Conservation (phyloP, 148 eudicot genomes). For the Fagopyrum tataricum region DNA sequence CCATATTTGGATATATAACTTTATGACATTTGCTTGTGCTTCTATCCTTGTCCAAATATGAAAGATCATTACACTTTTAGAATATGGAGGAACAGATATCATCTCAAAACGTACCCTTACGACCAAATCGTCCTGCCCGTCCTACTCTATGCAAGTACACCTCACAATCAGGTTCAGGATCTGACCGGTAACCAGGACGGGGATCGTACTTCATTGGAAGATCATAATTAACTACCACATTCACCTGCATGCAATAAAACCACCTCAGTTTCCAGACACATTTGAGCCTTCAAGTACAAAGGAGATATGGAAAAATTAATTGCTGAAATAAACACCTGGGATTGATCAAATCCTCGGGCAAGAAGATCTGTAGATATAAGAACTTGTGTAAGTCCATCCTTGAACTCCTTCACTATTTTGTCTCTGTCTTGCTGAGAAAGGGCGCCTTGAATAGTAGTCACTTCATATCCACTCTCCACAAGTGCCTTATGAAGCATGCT, state of each 20-base stretch:
- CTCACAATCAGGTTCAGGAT: conserved; percentile 68
- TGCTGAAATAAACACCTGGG: neutral
- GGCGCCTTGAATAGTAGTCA: conserved; percentile 92
- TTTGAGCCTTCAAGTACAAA: neutral
- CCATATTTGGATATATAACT: too few relatives aligned
- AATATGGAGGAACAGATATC: neutral
- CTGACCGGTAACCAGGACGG: neutral
- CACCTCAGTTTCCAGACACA: neutral
- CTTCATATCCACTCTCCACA: conserved; percentile 69
- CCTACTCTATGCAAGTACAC: conserved; percentile 93
- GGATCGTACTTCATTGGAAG: conserved; percentile 48
- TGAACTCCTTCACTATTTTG: neutral
- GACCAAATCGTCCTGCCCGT: conserved; percentile 94
- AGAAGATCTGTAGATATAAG: neutral
- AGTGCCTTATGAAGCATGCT: conserved; percentile 53
- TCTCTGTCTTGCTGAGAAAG: conserved; percentile 71
- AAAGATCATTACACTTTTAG: neutral
- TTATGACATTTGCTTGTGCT: neutral
- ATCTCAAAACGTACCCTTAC: conserved; percentile 51
- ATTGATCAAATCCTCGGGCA: neutral
- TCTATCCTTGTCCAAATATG: neutral
- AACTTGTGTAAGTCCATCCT: neutral
- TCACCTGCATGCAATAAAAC: conserved; percentile 39
- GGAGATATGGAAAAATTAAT: neutral
- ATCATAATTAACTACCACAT: conserved; percentile 84